A percentile compares a stretch with the other conserved stretches of the same genome.
Evolutionary conservation across 345 rosid genomes (phyloP).

Genomic region (Syzygium aromaticum): DNA sequence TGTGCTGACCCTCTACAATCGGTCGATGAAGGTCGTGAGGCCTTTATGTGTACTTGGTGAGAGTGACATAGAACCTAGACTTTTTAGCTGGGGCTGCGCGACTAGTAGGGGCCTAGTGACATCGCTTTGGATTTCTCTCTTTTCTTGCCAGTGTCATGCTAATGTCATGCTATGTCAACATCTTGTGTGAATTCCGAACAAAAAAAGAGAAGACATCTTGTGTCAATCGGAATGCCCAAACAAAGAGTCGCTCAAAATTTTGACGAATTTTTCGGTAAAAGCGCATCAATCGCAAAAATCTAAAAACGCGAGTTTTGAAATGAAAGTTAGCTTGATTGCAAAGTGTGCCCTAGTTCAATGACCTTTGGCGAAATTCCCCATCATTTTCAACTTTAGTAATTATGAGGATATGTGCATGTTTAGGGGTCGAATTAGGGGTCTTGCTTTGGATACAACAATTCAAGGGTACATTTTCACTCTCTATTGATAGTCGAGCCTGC

Average conservation of each 20-base stretch:
- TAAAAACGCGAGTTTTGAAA: neutral
- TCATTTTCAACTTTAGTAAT: neutral
- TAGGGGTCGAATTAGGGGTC: rapidly evolving
- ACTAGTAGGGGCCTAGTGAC: neutral
- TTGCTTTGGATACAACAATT: neutral
- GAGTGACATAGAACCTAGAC: neutral
- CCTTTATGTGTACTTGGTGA: neutral
- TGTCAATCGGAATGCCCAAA: neutral
- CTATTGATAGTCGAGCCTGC: neutral
- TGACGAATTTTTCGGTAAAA: neutral
- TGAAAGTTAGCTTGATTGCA: neutral
- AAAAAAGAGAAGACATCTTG: neutral
- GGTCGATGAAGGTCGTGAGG: neutral
- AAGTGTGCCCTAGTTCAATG: neutral
- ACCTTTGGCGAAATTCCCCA: neutral
- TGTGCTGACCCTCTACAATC: neutral
- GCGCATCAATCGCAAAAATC: neutral
- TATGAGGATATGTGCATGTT: neutral
- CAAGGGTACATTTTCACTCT: neutral
- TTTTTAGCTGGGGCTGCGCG: rapidly evolving
- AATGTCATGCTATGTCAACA: neutral
- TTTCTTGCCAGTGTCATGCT: neutral
- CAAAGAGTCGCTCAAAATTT: rapidly evolving
- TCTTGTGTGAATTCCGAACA: neutral
- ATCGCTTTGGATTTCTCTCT: neutral